phyloP scores from a whole-genome alignment of 306 rosid genomes.

The Coriaria nepalensis region DNA sequence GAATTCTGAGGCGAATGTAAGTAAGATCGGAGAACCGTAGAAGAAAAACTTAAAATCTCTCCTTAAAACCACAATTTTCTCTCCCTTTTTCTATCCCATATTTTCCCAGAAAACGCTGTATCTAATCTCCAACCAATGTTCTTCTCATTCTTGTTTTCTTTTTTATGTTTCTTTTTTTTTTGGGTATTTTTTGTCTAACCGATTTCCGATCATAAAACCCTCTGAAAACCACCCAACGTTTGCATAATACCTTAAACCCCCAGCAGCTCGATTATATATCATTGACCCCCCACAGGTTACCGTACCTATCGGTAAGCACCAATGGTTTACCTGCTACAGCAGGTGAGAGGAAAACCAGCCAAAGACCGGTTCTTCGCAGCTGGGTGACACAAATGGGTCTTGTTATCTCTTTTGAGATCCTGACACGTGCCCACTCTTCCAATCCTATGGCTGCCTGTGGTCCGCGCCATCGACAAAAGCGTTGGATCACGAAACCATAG shows the following conservation, averaged over 20 bases:
- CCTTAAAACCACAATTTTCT: background rate
- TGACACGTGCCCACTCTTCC: conserved; percentile 15
- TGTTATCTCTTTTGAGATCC: conserved; percentile 8
- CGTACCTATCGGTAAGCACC: conserved; percentile 33
- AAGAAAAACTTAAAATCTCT: conserved; percentile 9
- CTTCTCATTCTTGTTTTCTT: conserved; percentile 17
- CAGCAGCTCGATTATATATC: conserved; percentile 30
- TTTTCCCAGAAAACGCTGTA: conserved; percentile 11
- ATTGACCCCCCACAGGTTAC: conserved; percentile 27
- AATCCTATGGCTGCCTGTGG: conserved; percentile 37
- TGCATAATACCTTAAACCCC: conserved; percentile 84
- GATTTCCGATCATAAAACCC: conserved; percentile 38
- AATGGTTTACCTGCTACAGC: conserved; percentile 22
- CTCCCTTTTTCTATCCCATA: conserved; percentile 17
- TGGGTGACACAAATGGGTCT: conserved; percentile 24
- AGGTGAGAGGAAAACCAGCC: conserved; percentile 26
- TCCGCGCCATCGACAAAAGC: conserved; percentile 52
- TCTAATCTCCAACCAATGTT: conserved; percentile 20
- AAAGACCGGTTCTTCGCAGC: conserved; percentile 53
- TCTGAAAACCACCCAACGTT: conserved; percentile 22
- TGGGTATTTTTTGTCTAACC: conserved; percentile 10
- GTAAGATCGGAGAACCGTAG: conserved; percentile 26
- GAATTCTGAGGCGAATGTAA: conserved; percentile 29
- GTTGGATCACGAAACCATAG: conserved; percentile 32
- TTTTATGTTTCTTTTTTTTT: conserved; percentile 7